Percentiles rank a stretch among this genome's conserved stretches.
These are phyloP conservation scores for Chlorophyllum brunneum DNA, from an alignment of 768 basidiomycete genomes.

Conservation along the genomic window DNA sequence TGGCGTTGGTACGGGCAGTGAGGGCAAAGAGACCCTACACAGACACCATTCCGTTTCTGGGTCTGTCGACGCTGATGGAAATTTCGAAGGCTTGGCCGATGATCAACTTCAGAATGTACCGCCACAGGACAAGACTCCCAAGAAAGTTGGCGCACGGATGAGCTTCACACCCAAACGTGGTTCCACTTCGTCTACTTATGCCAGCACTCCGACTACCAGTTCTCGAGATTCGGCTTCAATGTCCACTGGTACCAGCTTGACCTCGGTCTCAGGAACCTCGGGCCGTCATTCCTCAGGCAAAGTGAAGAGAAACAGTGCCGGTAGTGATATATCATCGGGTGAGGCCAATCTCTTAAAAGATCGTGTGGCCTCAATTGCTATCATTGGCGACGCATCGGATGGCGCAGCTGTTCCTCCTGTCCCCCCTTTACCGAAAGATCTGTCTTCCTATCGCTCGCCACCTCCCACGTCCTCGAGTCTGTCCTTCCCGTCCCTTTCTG, in stretches of 20 bases:
- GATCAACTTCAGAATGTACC: slow-evolving; percentile 19
- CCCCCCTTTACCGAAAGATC: slow-evolving; percentile 87
- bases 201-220: slow-evolving; percentile 72
- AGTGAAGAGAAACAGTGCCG: slow-evolving; percentile 74
- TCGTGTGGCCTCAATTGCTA: slow-evolving; percentile 58
- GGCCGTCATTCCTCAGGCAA: slow-evolving; percentile 70
- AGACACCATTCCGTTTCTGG: slow-evolving; percentile 15
- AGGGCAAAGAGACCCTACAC: not conserved
- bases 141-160: slow-evolving; percentile 64
- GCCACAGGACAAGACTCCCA: slow-evolving; percentile 59
- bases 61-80: slow-evolving; percentile 42
- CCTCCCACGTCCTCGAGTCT: slow-evolving; percentile 55
- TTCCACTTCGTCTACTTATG: slow-evolving; percentile 85
- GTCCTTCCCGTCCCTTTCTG: slow-evolving; percentile 42
- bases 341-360: slow-evolving; percentile 66
- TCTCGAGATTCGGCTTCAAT: slow-evolving; percentile 86
- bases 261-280: slow-evolving; percentile 70
- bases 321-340: slow-evolving; percentile 80
- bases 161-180: slow-evolving; percentile 85
- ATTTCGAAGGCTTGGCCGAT: slow-evolving; percentile 15
- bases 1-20: slow-evolving; percentile 36
- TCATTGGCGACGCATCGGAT: slow-evolving; percentile 56
- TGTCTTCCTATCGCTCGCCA: slow-evolving; percentile 73
- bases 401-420: slow-evolving; percentile 82
- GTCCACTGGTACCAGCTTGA: slow-evolving; percentile 73